Evolutionary conservation across 2,329 filamentous ascomycete species (phyloP).

Genomic region (Thermoascus crustaceus): DNA sequence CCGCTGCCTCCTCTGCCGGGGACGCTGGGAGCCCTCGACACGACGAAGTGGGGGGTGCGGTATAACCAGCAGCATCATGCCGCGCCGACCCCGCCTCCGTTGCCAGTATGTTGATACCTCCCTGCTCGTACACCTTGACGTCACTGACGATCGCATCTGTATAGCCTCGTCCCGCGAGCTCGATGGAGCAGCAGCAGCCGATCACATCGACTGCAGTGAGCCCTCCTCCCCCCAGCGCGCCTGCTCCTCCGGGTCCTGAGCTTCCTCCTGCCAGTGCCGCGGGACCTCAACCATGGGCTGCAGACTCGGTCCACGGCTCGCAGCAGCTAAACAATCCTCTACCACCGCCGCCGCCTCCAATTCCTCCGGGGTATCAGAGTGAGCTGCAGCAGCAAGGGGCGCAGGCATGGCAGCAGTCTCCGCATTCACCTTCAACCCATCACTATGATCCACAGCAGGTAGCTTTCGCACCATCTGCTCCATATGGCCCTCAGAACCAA

Average conservation of each 20-base stretch:
- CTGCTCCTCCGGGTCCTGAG: too few relatives aligned
- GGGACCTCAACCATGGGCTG: slow-evolving; percentile 14
- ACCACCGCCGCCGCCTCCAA: slow-evolving; percentile 35
- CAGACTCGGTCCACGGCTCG: slow-evolving; percentile 15
- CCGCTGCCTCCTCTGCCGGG: slow-evolving; percentile 13
- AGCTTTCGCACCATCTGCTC: slow-evolving; percentile 7
- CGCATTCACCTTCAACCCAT: slow-evolving; percentile 20
- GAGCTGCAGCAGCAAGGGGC: slow-evolving; percentile 19
- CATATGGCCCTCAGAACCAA: slow-evolving; percentile 7
- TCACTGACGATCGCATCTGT: neutral
- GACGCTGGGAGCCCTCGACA: slow-evolving; percentile 18
- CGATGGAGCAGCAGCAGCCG: slow-evolving; percentile 16
- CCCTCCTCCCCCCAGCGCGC: slow-evolving; percentile 13
- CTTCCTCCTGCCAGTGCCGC: slow-evolving; percentile 6
- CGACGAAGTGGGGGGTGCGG: slow-evolving; percentile 36
- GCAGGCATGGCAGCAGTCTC: slow-evolving; percentile 18
- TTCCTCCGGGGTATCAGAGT: slow-evolving; percentile 31
- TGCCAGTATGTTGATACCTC: slow-evolving; percentile 26
- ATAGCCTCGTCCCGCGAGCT: slow-evolving; percentile 32
- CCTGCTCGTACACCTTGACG: neutral
- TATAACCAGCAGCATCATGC: slow-evolving; percentile 29
- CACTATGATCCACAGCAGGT: slow-evolving; percentile 22
- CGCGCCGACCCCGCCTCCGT: slow-evolving; percentile 23
- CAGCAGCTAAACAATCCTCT: slow-evolving; percentile 16
- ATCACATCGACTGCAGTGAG: slow-evolving; percentile 13